These are phyloP conservation scores for Meyerozyma sp. DNA, from an alignment of 1,139 yeast species.

Conservation along the genomic window DNA sequence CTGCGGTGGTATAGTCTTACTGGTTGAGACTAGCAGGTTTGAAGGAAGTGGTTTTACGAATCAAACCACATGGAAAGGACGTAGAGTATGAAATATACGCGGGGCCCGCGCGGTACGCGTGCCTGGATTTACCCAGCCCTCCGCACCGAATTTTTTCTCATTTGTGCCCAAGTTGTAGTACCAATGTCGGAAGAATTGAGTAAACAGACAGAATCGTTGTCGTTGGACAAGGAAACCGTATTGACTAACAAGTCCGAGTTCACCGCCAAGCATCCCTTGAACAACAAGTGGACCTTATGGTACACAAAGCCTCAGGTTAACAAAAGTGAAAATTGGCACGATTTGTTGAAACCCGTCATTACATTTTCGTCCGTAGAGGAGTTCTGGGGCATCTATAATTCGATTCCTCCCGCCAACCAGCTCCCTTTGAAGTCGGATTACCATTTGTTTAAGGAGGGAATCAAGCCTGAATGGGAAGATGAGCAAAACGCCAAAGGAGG, in stretches of 20 bases:
- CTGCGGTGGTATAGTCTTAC: neutral
- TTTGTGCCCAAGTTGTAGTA: neutral
- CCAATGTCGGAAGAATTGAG: constrained; percentile 36
- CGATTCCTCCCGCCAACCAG: constrained; percentile 88
- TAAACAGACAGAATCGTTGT: constrained; percentile 49
- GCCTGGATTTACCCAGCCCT: neutral
- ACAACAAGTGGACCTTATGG: constrained; percentile 96
- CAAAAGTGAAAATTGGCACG: constrained; percentile 85
- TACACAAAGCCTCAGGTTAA: constrained; percentile 89
- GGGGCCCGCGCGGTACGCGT: neutral
- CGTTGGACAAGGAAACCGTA: constrained; percentile 52
- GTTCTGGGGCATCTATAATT: constrained; percentile 97
- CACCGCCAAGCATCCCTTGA: constrained; percentile 84
- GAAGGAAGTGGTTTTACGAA: neutral
- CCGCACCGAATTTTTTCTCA: neutral
- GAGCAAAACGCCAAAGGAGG: constrained; percentile 85
- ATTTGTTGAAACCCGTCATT: constrained; percentile 87
- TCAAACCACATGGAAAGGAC: neutral
- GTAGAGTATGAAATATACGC: neutral
- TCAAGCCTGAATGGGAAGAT: constrained; percentile 99
- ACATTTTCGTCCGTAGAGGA: constrained; percentile 92
- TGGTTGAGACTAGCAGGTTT: neutral
- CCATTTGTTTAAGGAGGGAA: constrained; percentile 90
- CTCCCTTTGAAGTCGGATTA: constrained; percentile 91
- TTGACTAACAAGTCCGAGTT: constrained; percentile 67